A percentile compares a stretch with the other conserved stretches of the same genome.
phyloP scores from a whole-genome alignment of 2,329 filamentous ascomycete species.

The Arthrobotrys iridis region DNA sequence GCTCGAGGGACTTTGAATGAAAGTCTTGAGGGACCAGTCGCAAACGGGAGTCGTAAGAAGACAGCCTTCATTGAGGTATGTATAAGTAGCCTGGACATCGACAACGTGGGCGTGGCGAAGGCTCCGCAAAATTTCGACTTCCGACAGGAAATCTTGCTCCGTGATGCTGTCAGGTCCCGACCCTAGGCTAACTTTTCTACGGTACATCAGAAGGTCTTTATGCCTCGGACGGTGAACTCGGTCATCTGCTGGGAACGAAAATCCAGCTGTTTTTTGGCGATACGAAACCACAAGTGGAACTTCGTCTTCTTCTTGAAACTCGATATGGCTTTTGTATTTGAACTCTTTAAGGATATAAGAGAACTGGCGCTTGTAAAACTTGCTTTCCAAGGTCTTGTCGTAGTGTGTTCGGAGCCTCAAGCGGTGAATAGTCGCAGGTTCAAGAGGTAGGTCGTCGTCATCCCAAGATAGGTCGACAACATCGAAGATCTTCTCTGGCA shows the following conservation, averaged over 20 bases:
- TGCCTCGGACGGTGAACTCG: constrained; percentile 71
- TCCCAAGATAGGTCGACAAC: constrained; percentile 80
- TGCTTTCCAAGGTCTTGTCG: constrained; percentile 72
- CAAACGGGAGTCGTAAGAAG: constrained; percentile 73
- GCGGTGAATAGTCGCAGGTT: constrained; percentile 71
- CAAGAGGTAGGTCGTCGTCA: constrained; percentile 76
- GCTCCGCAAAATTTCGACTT: constrained; percentile 69
- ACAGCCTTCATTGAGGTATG: constrained; percentile 71
- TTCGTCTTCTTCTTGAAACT: constrained; percentile 73
- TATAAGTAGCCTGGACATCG: constrained; percentile 77
- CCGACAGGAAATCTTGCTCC: constrained; percentile 67
- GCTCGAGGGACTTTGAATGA: constrained; percentile 72
- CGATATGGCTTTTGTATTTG: constrained; percentile 69
- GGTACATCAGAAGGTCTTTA: constrained; percentile 68
- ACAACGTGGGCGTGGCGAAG: constrained; percentile 74
- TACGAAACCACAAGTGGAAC: constrained; percentile 72
- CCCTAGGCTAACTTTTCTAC: constrained; percentile 69
- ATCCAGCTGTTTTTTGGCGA: constrained; percentile 60
- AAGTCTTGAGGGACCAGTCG: constrained; percentile 73
- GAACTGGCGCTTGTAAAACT: constrained; percentile 76
- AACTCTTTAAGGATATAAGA: constrained; percentile 74
- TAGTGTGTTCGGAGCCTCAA: constrained; percentile 70
- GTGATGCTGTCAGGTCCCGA: constrained; percentile 64
- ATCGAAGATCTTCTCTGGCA: constrained; percentile 77
- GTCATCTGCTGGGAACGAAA: constrained; percentile 63